Evolutionary conservation across 345 rosid genomes (phyloP).

Genomic region (Chamaenerion angustifolium): DNA sequence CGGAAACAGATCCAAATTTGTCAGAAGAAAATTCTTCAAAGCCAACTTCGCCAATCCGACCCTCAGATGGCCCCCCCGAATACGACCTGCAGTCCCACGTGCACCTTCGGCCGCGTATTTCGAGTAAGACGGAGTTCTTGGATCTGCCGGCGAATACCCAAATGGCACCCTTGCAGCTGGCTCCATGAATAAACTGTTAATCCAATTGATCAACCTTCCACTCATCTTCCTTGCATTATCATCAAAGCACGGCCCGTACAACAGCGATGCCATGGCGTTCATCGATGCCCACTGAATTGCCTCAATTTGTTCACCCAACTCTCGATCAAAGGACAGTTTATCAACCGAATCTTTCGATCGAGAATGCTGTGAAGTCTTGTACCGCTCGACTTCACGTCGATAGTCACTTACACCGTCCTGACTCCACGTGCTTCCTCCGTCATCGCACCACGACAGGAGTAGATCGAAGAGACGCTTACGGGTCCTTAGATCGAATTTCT

Average conservation of each 20-base stretch:
- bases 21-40: conserved; percentile 86
- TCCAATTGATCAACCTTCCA: conserved; percentile 93
- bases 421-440: conserved; percentile 69
- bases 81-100: conserved; percentile 76
- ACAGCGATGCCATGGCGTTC: conserved; percentile 95
- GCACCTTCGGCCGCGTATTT: conserved; percentile 74
- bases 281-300: conserved; percentile 95
- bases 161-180: conserved; percentile 86
- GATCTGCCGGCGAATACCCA: conserved; percentile 94
- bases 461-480: conserved; percentile 85
- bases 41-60: conserved; percentile 89
- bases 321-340: conserved; percentile 88
- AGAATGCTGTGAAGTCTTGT: conserved; percentile 79
- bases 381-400: conserved; percentile 95
- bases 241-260: conserved; percentile 95
- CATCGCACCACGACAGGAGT: conserved; percentile 90
- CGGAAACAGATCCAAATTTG: conserved; percentile 93
- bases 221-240: conserved; percentile 99
- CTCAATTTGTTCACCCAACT: conserved; percentile 80
- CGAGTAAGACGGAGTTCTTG: conserved; percentile 83
- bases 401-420: conserved; percentile 77
- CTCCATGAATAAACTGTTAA: conserved; percentile 88
- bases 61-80: conserved; percentile 84
- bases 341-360: conserved; percentile 91
- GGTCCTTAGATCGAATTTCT: conserved; percentile 74